phyloP scores from a whole-genome alignment of 2,329 filamentous ascomycete genomes.

The Karstenula rhodostoma region DNA sequence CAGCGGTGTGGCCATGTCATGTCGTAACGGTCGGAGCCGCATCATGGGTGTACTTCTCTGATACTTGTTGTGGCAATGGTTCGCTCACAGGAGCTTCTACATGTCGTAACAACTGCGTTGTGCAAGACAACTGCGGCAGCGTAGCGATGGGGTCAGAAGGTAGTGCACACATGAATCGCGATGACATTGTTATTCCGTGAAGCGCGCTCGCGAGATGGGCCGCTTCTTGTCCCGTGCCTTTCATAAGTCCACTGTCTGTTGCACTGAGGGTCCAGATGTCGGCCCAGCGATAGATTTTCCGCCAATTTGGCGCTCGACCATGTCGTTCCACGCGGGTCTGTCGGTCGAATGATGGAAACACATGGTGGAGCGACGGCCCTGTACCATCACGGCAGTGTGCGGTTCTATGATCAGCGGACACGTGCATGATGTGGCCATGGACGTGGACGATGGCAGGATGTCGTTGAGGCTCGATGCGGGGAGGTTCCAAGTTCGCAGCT shows the following conservation, averaged over 20 bases:
- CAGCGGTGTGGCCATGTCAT: neutral
- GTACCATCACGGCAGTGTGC: neutral
- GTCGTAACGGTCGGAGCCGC: too few relatives aligned
- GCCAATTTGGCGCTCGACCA: neutral
- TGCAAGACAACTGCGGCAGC: neutral
- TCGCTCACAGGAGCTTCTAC: too few relatives aligned
- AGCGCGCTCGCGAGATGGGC: neutral
- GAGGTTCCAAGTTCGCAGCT: neutral
- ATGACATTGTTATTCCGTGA: neutral
- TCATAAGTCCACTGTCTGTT: neutral
- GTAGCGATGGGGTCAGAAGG: neutral
- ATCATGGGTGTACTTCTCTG: too few relatives aligned
- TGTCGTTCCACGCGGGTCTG: neutral
- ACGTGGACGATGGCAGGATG: neutral
- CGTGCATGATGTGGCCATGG: neutral
- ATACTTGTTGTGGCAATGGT: too few relatives aligned
- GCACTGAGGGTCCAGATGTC: neutral
- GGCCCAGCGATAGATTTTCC: neutral
- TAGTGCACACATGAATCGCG: neutral
- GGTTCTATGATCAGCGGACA: neutral
- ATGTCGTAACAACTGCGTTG: too few relatives aligned
- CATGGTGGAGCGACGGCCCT: neutral
- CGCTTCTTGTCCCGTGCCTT: neutral
- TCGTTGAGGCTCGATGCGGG: neutral
- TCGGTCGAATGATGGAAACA: neutral